Conservation (phyloP, 441 rosid genomes). For the California macrophylla region DNA sequence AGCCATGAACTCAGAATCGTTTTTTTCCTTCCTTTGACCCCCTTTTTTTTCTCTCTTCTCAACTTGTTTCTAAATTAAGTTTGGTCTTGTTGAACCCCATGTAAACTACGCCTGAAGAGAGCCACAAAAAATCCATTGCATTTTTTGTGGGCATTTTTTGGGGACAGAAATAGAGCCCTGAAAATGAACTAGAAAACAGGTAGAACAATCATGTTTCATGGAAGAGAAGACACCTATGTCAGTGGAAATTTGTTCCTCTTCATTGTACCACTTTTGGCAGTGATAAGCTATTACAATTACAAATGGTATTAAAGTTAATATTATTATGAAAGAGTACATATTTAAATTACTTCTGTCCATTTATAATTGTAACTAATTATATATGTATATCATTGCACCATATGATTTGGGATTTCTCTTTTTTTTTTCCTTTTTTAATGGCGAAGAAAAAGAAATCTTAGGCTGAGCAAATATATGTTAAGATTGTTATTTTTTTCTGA, state of each 20-base stretch:
- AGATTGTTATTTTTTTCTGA: not conserved
- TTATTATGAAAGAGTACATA: not conserved
- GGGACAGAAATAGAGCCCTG: not conserved
- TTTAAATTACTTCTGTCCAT: not conserved
- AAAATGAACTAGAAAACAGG: not conserved
- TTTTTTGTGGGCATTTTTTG: not conserved
- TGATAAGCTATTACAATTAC: not conserved
- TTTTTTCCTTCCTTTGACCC: not conserved
- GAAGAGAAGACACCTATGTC: not conserved
- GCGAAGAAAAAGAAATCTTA: not conserved
- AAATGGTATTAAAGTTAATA: not conserved
- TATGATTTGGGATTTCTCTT: not conserved
- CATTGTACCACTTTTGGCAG: not conserved
- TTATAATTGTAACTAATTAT: not conserved
- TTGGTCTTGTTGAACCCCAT: not conserved
- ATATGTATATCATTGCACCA: not conserved
- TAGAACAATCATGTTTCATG: not conserved
- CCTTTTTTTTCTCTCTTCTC: not conserved
- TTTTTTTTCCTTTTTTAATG: not conserved
- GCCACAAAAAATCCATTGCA: not conserved
- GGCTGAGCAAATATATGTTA: not conserved
- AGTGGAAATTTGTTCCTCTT: not conserved
- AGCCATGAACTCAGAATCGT: not conserved
- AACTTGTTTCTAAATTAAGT: conserved; percentile 2
- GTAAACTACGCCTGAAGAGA: not conserved